Percentiles rank a stretch among this genome's conserved stretches.
Evolutionary conservation across 805 yeast species (phyloP).

Genomic region (Wickerhamiella lipophila): DNA sequence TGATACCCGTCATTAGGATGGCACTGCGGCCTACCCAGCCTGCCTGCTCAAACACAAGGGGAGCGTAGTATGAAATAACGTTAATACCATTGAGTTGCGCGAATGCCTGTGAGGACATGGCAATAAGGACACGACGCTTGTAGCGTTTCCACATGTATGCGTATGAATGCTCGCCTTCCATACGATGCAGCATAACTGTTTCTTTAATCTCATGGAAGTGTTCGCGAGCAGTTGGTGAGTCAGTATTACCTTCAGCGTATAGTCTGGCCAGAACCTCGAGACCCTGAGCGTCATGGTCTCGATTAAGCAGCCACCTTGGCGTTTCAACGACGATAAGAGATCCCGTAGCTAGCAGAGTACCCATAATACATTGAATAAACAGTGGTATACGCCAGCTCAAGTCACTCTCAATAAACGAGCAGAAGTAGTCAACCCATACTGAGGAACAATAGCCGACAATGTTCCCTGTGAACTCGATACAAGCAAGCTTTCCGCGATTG

Average conservation of each 20-base stretch:
- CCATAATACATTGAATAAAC: conserved; percentile 63
- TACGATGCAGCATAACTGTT: conserved; percentile 55
- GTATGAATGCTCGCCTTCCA: conserved; percentile 71
- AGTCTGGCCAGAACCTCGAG: conserved; percentile 72
- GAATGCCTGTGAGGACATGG: conserved; percentile 82
- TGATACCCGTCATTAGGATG: conserved; percentile 79
- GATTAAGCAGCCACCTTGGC: conserved; percentile 81
- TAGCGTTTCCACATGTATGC: conserved; percentile 64
- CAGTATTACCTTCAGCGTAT: conserved; percentile 52
- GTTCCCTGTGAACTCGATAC: conserved; percentile 81
- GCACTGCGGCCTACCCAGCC: conserved; percentile 89
- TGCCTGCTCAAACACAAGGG: conserved; percentile 85
- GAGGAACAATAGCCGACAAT: conserved; percentile 68
- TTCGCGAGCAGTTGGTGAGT: conserved; percentile 50
- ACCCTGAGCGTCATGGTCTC: conserved; percentile 69
- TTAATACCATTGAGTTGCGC: conserved; percentile 92
- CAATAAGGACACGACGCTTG: conserved; percentile 65
- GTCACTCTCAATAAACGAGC: conserved; percentile 50
- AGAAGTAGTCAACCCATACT: conserved; percentile 76
- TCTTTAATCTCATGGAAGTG: conserved; percentile 78
- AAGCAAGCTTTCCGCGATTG: conserved; percentile 71
- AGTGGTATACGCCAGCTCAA: conserved; percentile 71
- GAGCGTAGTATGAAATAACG: conserved; percentile 86
- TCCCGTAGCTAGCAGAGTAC: conserved; percentile 54
- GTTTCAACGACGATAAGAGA: conserved; percentile 72